These are phyloP conservation scores for Xylaria palmicola DNA, from an alignment of 495 filamentous ascomycete species.

Conservation along the genomic window DNA sequence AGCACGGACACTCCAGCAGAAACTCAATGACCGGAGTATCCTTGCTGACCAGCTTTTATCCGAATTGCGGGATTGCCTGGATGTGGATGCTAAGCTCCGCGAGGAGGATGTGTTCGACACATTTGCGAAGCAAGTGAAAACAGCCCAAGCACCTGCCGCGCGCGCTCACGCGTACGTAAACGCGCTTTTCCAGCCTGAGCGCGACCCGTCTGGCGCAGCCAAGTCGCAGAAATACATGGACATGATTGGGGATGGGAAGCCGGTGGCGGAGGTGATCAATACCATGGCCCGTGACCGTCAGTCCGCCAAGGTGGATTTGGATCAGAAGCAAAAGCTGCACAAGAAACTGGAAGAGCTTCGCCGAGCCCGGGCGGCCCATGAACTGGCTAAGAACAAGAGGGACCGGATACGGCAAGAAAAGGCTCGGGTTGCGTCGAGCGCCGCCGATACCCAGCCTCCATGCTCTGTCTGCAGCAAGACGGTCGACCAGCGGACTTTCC, in stretches of 20 bases:
- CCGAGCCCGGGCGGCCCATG: constrained; percentile 43
- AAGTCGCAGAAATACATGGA: constrained; percentile 40
- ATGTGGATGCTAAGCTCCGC: constrained; percentile 22
- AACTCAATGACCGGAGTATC: constrained; percentile 26
- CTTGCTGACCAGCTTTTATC: constrained; percentile 25
- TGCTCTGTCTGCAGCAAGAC: constrained; percentile 38
- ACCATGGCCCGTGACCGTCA: constrained; percentile 39
- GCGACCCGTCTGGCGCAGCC: constrained; percentile 18
- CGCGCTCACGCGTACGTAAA: constrained; percentile 33
- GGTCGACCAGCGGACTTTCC: constrained; percentile 26
- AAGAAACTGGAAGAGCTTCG: constrained; percentile 42
- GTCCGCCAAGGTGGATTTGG: constrained; percentile 27
- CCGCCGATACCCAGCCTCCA: constrained; percentile 34
- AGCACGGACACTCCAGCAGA: constrained; percentile 26
- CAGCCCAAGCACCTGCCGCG: constrained; percentile 21
- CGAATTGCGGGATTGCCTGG: constrained; percentile 25
- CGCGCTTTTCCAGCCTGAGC: constrained; percentile 33
- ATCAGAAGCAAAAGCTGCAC: constrained; percentile 35
- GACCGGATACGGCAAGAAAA: constrained; percentile 35
- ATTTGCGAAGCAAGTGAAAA: constrained; percentile 28
- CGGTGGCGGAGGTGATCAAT: constrained; percentile 39
- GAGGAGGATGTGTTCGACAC: constrained; percentile 24
- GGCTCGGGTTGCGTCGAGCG: constrained; percentile 22
- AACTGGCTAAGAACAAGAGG: constrained; percentile 38
- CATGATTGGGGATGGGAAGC: constrained; percentile 32